Conservation (phyloP, 1,139 yeast species). For the Debaryomyces nepalensis region DNA sequence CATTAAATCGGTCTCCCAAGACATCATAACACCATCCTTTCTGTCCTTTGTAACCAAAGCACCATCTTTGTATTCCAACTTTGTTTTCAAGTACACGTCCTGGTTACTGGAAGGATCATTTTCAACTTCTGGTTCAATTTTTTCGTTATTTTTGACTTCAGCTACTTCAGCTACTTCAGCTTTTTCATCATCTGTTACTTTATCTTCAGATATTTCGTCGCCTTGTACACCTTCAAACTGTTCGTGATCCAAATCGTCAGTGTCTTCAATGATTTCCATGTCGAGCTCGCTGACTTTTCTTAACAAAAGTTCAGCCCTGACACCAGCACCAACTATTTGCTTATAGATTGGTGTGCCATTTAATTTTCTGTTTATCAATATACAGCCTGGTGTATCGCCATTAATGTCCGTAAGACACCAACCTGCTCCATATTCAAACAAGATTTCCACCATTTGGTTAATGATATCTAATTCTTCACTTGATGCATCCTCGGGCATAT, state of each 20-base stretch:
- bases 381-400: constrained; percentile 78
- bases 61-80: constrained; percentile 70
- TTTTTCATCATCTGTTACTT: constrained; percentile 22
- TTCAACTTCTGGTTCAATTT: constrained; percentile 19
- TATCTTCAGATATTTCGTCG: constrained; percentile 18
- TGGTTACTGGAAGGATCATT: constrained; percentile 70
- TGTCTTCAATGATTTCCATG: constrained; percentile 42
- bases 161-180: constrained; percentile 19
- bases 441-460: constrained; percentile 57
- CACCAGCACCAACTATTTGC: constrained; percentile 82
- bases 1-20: constrained; percentile 91
- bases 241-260: constrained; percentile 31
- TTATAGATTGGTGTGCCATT: constrained; percentile 48
- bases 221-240: constrained; percentile 16
- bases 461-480: constrained; percentile 54
- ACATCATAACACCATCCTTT: constrained; percentile 96
- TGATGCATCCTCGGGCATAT: constrained; percentile 51
- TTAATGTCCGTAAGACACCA: constrained; percentile 78
- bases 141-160: constrained; percentile 23
- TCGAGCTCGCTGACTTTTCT: constrained; percentile 72
- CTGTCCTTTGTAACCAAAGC: constrained; percentile 73
- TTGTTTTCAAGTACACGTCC: constrained; percentile 64
- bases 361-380: constrained; percentile 56
- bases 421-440: constrained; percentile 89
- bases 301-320: constrained; percentile 81